phyloP scores from a whole-genome alignment of 106 monocot genomes.

The Xerophyta viscosa region DNA sequence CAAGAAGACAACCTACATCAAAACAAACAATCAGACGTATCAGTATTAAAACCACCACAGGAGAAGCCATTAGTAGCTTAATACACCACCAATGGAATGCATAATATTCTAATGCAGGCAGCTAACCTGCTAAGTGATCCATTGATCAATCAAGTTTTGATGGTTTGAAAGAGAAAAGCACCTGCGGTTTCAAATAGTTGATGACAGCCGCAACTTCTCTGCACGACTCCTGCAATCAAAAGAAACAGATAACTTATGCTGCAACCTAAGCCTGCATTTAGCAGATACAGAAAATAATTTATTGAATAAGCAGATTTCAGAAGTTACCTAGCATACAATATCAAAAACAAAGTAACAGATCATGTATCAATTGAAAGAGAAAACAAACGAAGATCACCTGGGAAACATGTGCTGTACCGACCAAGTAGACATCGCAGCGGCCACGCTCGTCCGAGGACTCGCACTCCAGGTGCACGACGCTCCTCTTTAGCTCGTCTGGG shows the following conservation, averaged over 20 bases:
- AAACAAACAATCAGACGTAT: slow-evolving; percentile 1
- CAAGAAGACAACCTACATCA: slow-evolving; percentile 81
- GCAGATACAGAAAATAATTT: neutral
- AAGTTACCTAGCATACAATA: neutral
- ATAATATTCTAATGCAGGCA: slow-evolving; percentile 21
- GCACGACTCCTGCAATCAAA: slow-evolving; percentile 73
- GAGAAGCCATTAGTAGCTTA: neutral
- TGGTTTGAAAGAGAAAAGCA: slow-evolving; percentile 34
- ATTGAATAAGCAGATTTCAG: neutral
- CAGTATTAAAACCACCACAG: neutral
- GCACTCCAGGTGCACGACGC: slow-evolving; percentile 56
- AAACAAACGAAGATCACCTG: slow-evolving; percentile 23
- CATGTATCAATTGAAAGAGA: too few relatives aligned
- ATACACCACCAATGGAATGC: too few relatives aligned
- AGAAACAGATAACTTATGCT: neutral
- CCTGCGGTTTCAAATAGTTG: slow-evolving; percentile 88
- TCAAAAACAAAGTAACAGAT: too few relatives aligned
- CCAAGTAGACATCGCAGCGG: slow-evolving; percentile 64
- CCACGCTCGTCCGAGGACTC: slow-evolving; percentile 63
- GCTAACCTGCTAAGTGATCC: slow-evolving; percentile 33
- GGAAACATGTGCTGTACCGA: slow-evolving; percentile 84
- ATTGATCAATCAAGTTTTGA: slow-evolving; percentile 13
- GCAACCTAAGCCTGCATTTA: neutral
- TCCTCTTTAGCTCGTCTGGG: slow-evolving; percentile 49
- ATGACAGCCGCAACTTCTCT: slow-evolving; percentile 77